Evolutionary conservation across 1,284 basidiomycete species (phyloP).

Genomic region (Coriolopsis trogii): DNA sequence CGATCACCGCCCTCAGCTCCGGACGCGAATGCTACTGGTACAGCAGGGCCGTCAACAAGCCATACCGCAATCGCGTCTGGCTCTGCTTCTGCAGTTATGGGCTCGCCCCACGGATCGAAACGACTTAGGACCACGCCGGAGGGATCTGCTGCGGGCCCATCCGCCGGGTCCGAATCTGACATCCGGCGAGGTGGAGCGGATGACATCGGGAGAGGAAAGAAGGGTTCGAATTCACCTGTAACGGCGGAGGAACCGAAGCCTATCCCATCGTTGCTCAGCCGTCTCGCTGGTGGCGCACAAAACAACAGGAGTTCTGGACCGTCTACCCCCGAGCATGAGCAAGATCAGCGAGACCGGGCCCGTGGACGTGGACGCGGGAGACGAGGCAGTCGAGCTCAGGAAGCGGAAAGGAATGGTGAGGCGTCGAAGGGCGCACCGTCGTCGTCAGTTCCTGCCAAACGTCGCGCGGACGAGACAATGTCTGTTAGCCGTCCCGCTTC

Average conservation of each 20-base stretch:
- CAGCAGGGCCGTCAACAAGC: neutral
- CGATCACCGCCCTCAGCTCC: neutral
- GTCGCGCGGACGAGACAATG: slow-evolving; percentile 23
- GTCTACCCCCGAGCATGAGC: slow-evolving; percentile 5
- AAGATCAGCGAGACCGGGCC: slow-evolving; percentile 5
- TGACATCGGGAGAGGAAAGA: neutral
- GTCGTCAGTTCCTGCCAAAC: slow-evolving; percentile 23
- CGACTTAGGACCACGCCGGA: slow-evolving; percentile 36
- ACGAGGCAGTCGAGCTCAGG: neutral
- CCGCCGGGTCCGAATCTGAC: too few relatives aligned
- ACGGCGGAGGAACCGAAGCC: slow-evolving; percentile 27
- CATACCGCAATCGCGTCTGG: neutral
- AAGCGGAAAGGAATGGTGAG: neutral
- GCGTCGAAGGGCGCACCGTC: neutral
- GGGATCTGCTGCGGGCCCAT: too few relatives aligned
- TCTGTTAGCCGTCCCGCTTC: neutral
- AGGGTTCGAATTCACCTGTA: neutral
- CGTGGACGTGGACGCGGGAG: slow-evolving; percentile 8
- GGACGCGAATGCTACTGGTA: neutral
- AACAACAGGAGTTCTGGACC: slow-evolving; percentile 2
- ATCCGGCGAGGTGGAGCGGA: neutral
- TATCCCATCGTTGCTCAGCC: slow-evolving; percentile 46
- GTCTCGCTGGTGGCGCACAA: slow-evolving; percentile 32
- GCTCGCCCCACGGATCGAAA: slow-evolving; percentile 36
- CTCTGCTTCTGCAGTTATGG: slow-evolving; percentile 13